Conservation (phyloP, 345 rosid genomes). For the Tarenaya hassleriana region DNA sequence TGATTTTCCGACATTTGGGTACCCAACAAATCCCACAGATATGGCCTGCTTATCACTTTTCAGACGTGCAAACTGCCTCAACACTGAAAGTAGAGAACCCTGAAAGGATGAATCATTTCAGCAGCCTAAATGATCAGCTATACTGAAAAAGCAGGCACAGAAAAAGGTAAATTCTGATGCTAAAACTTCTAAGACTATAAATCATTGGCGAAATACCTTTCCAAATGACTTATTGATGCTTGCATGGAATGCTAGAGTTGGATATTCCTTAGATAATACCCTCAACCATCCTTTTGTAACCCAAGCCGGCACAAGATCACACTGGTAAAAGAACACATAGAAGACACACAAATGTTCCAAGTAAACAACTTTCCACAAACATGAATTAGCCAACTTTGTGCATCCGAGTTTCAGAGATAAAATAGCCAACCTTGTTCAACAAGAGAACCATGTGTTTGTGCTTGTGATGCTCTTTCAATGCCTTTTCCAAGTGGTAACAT, state of each 20-base stretch:
- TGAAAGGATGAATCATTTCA: constrained; percentile 25
- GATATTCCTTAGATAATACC: constrained; percentile 78
- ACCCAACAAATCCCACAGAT: constrained; percentile 93
- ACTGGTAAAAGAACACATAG: constrained; percentile 34
- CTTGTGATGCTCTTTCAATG: constrained; percentile 84
- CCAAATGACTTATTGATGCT: constrained; percentile 88
- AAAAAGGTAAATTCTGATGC: neutral
- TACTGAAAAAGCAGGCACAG: neutral
- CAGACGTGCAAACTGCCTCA: constrained; percentile 87
- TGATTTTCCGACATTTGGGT: constrained; percentile 96
- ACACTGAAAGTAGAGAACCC: constrained; percentile 90
- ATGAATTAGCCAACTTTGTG: constrained; percentile 2
- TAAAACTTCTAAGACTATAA: neutral
- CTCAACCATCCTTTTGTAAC: constrained; percentile 93
- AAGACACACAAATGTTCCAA: neutral
- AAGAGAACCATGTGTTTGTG: constrained; percentile 89
- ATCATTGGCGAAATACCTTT: constrained; percentile 43
- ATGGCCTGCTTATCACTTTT: constrained; percentile 94
- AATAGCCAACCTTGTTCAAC: constrained; percentile 66
- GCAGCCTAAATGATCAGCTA: neutral
- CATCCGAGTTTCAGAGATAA: neutral
- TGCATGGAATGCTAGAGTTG: constrained; percentile 96
- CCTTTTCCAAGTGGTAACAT: constrained; percentile 79
- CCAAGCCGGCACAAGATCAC: constrained; percentile 97
- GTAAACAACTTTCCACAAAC: neutral